Base-by-base conservation (phyloP, 257 asterid genomes). In the Ilex aquifolium region DNA sequence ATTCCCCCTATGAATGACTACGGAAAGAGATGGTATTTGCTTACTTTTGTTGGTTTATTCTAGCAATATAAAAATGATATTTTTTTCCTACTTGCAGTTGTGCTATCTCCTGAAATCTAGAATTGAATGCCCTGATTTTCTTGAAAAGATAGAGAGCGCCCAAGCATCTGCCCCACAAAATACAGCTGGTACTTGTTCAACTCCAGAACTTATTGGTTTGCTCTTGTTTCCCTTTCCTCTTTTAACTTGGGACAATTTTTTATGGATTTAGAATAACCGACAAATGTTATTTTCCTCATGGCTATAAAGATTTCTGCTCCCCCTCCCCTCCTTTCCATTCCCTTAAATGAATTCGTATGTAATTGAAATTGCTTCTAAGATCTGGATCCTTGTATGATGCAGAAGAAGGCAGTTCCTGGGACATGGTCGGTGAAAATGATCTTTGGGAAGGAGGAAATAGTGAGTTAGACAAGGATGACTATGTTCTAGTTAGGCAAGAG, bases 321-420 rank as follows among this genome's bases (percentile, higher is more conserved):
- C 13, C 52, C 13, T 46, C 52, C 13, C 48, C 13, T 65, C 31
- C 10, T 12, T 58, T 69, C 42, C 6, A 27, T 32, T 32, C 29
- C 44, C 7, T 46, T 32, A 29, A 27, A 46, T 61, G 49, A 29
- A 32, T 31, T 65, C 27, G 36, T 55, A 12, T 48, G 56, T 29
- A 51, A 36, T 36, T 65, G 32, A 13, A 59, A 27, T 46, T 60
- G 21, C 11, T 12, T 21, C 6, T 36, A 51, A 52, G 13, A 21
- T 21, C 27, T 21, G 27, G 27, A 21, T 63, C 67, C 55, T 66
- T 59, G 50, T 72, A 66, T 71, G 75, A 66, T 81, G 82, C 90
- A 87, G 97, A 87, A 71, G 96, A 89, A 75, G 71, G 86, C 74
- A 73, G 83, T 75, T 89, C 99, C 15, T 93, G 99, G 99, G 99